These are phyloP conservation scores for Lachnellula occidentalis DNA, from an alignment of 2,329 filamentous ascomycete species.

Conservation along the genomic window DNA sequence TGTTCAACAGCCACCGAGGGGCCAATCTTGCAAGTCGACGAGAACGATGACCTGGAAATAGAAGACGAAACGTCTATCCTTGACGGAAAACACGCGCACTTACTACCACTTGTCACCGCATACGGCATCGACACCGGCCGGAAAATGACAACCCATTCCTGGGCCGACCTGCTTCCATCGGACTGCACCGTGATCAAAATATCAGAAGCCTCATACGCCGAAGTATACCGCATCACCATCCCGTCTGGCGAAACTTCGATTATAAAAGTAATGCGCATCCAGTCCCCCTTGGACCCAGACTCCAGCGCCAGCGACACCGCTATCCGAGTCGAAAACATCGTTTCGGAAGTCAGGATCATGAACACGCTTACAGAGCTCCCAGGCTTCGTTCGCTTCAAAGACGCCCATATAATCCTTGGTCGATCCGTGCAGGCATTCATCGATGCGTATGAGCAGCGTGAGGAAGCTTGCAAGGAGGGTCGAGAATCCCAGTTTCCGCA, in stretches of 20 bases:
- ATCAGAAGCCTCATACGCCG: slow-evolving; percentile 61
- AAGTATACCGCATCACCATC: slow-evolving; percentile 59
- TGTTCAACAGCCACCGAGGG: too few relatives aligned
- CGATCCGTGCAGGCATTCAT: slow-evolving; percentile 48
- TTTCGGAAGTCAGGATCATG: slow-evolving; percentile 57
- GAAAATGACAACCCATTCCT: slow-evolving; percentile 27
- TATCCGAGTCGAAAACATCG: slow-evolving; percentile 40
- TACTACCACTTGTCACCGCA: slow-evolving; percentile 17
- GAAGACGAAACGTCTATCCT: neutral
- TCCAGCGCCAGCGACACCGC: slow-evolving; percentile 19
- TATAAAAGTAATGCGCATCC: slow-evolving; percentile 57
- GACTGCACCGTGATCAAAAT: slow-evolving; percentile 55
- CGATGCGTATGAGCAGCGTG: slow-evolving; percentile 53
- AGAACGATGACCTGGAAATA: neutral
- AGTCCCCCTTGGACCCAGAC: slow-evolving; percentile 23
- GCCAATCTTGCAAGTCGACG: neutral
- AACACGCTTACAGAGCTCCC: slow-evolving; percentile 59
- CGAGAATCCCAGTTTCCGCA: slow-evolving; percentile 53
- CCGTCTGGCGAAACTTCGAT: slow-evolving; percentile 52
- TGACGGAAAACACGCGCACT: neutral
- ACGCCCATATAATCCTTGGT: slow-evolving; percentile 54
- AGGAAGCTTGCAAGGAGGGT: slow-evolving; percentile 32
- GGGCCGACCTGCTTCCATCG: slow-evolving; percentile 52
- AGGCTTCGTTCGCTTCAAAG: slow-evolving; percentile 62
- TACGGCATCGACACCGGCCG: slow-evolving; percentile 17